A percentile compares a stretch with the other conserved stretches of the same genome.
phyloP scores from a whole-genome alignment of 202 grass and related monocot genomes.

The Zoysia matrella region DNA sequence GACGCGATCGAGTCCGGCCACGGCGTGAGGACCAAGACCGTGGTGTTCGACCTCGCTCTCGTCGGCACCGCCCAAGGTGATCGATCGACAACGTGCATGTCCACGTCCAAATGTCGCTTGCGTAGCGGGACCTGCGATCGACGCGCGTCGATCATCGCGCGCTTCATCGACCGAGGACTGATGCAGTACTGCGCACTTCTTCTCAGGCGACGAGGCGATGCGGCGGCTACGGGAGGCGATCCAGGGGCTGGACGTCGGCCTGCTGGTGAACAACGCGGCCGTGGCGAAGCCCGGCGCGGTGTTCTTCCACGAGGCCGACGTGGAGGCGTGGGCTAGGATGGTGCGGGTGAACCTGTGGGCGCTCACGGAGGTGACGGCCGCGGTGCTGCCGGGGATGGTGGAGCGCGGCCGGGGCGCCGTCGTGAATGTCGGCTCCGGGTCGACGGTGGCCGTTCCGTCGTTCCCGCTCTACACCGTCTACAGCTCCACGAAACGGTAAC shows the following conservation, averaged over 20 bases:
- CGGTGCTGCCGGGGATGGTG: conserved; percentile 58
- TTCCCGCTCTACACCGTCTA: conserved; percentile 65
- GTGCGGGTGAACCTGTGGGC: conserved; percentile 57
- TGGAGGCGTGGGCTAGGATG: conserved; percentile 41
- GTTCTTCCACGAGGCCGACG: conserved; percentile 63
- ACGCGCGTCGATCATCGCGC: too few species aligned
- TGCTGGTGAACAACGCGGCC: conserved; percentile 73
- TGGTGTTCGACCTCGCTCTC: conserved; percentile 56
- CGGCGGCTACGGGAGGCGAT: conserved; percentile 28
- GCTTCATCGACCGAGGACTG: too few species aligned
- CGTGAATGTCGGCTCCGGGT: conserved; percentile 61
- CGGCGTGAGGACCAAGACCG: conserved; percentile 33
- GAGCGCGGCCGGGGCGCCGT: conserved; percentile 49
- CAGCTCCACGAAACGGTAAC: conserved; percentile 62
- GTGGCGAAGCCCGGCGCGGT: conserved; percentile 30
- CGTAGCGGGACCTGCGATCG: neutral
- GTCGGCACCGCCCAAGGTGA: conserved; percentile 15
- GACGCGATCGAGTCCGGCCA: conserved; percentile 40
- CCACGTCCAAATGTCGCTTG: neutral
- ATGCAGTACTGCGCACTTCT: neutral
- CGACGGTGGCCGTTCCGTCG: conserved; percentile 46
- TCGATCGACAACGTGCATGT: too few species aligned
- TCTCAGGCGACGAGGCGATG: conserved; percentile 27
- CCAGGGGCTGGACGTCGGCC: conserved; percentile 53
- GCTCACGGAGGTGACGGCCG: conserved; percentile 48